A percentile compares a stretch with the other conserved stretches of the same genome.
phyloP scores from a whole-genome alignment of 768 basidiomycete species.

The Psilocybe subaeruginosa region DNA sequence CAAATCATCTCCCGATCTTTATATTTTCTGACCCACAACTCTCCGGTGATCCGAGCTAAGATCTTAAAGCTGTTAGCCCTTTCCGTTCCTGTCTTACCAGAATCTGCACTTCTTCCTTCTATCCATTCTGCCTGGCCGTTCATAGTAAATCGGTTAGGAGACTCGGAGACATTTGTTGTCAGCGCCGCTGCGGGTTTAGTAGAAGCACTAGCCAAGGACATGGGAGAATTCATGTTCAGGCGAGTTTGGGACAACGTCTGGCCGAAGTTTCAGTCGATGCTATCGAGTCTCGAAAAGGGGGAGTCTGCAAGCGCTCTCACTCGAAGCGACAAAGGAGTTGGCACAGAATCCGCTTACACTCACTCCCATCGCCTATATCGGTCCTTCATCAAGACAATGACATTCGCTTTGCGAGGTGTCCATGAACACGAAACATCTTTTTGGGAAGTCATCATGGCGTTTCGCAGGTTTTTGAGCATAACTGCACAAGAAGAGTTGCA shows the following conservation, averaged over 20 bases:
- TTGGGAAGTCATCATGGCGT: constrained; percentile 82
- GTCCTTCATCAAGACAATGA: constrained; percentile 78
- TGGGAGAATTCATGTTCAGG: constrained; percentile 85
- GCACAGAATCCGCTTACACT: constrained; percentile 75
- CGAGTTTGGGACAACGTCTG: constrained; percentile 92
- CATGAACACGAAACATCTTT: constrained; percentile 68
- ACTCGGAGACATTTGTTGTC: constrained; percentile 79
- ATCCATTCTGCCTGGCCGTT: constrained; percentile 95
- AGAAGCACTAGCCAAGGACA: constrained; percentile 67
- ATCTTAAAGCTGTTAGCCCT: constrained; percentile 77
- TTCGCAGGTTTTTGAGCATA: constrained; percentile 75
- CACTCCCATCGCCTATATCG: constrained; percentile 80
- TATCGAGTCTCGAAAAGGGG: constrained; percentile 60
- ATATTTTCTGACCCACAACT: constrained; percentile 90
- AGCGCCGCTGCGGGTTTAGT: constrained; percentile 74
- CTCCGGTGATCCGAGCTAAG: constrained; percentile 82
- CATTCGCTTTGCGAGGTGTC: constrained; percentile 64
- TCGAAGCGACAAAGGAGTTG: constrained; percentile 53
- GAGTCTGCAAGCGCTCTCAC: constrained; percentile 72
- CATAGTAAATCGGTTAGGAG: constrained; percentile 80
- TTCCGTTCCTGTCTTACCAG: constrained; percentile 72
- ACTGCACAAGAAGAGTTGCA: constrained; percentile 79
- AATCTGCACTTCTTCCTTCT: constrained; percentile 78
- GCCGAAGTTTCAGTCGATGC: constrained; percentile 74
- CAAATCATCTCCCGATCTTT: constrained; percentile 87